Base-by-base conservation (phyloP, 805 yeast species). In the Metschnikowia similis region DNA sequence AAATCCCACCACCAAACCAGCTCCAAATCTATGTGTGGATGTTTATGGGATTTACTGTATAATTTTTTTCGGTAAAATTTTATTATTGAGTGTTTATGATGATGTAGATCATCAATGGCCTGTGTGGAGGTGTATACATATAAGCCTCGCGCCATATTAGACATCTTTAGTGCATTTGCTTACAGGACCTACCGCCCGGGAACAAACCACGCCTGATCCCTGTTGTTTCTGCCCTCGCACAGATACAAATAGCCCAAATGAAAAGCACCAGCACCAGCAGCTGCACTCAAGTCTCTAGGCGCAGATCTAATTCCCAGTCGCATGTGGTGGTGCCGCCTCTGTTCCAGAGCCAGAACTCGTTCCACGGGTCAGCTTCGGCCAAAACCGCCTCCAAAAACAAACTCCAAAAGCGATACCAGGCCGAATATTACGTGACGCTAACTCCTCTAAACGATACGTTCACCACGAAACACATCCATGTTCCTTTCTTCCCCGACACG, bases 401-500 rank as follows among this genome's bases (percentile, higher is more conserved):
- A 49, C 55, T 55, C 35, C 67, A 62, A 17, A 52, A 47, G 56
- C 61, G 52, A 62, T 62, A 45, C 56, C 66, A 46, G 70, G 56
- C 55, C 11, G 60, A 71, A 41, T 83, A 82, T 63, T 79, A 86
- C 39, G 79, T 91, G n/a, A 83, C 89, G 4, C 72, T 94, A 44
- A 66, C 80, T 11, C 84, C 97, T 0, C 69, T 90, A 44, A 92
- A 92, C 66, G 88, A 81, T 45, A 85, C 97, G 0, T 90, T 91
- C 63, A 87, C 83, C 37, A 77, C 83, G 50, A 94, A 92, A 65
- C 83, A 85, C 47, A 71, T 94, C 36, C 81, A 81, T 11, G 83
- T 94, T 7, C 97, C 98, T 1, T 76, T 80, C 50, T 76, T 74
- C 51, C 99, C 99, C 0, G 90, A 87, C 11, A 83, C 89, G 3